Conservation (phyloP, 2,329 filamentous ascomycete species). For the Sporothrix inflata region DNA sequence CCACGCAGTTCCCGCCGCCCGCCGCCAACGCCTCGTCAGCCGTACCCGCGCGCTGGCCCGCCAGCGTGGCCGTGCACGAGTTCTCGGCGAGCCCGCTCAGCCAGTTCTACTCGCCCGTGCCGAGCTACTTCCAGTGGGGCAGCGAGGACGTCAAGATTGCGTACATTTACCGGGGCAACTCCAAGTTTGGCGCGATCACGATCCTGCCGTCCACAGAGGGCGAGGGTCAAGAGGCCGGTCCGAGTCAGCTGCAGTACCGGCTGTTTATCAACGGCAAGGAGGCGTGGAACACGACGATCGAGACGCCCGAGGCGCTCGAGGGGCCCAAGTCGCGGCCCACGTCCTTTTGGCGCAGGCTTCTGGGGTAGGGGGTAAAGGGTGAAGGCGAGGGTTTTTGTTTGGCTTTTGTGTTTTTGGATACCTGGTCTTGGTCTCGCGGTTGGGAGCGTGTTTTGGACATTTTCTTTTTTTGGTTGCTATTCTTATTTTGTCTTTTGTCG, state of each 20-base stretch:
- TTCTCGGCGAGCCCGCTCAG: constrained; percentile 89
- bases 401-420: not conserved
- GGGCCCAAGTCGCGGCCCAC: constrained; percentile 40
- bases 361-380: not conserved
- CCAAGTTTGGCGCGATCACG: constrained; percentile 83
- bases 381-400: not conserved
- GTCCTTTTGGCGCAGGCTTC: constrained; percentile 53
- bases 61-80: constrained; percentile 74
- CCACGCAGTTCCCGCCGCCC: constrained; percentile 75
- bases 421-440: not conserved
- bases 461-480: not conserved
- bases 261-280: constrained; percentile 82
- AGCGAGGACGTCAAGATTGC: constrained; percentile 82
- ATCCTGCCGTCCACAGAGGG: constrained; percentile 59
- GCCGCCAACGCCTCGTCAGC: constrained; percentile 43
- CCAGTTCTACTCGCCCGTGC: constrained; percentile 88
- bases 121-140: constrained; percentile 81
- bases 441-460: constrained; percentile 1
- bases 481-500: not conserved
- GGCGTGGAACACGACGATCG: constrained; percentile 68
- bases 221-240: constrained; percentile 44
- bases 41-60: constrained; percentile 59
- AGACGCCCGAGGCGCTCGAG: constrained; percentile 47
- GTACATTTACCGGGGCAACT: constrained; percentile 83
- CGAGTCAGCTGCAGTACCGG: constrained; percentile 74